A percentile compares a stretch with the other conserved stretches of the same genome.
These are phyloP conservation scores for Thielaviopsis populi DNA, from an alignment of 2,329 filamentous ascomycete genomes.

Conservation along the genomic window DNA sequence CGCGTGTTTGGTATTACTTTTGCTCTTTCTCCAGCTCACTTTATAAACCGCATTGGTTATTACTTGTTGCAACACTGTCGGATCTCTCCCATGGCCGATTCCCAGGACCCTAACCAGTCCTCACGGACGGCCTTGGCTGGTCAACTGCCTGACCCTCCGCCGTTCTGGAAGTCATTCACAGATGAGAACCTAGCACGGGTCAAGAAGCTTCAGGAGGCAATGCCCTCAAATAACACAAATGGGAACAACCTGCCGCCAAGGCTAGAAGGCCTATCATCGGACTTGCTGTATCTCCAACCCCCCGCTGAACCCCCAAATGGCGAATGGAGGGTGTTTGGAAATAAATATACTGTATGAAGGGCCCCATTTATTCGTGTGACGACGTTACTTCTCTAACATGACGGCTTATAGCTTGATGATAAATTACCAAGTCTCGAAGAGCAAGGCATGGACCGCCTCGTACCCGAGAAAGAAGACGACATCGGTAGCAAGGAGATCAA, in stretches of 20 bases:
- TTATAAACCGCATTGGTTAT: background rate
- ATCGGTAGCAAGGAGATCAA: constrained; percentile 33
- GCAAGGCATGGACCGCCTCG: constrained; percentile 54
- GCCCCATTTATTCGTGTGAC: constrained; percentile 4
- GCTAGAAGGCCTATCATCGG: constrained; percentile 42
- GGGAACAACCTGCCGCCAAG: background rate
- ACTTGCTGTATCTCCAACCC: constrained; percentile 65
- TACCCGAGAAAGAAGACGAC: constrained; percentile 26
- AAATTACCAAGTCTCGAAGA: constrained; percentile 52
- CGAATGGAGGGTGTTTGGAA: constrained; percentile 62
- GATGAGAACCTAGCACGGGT: constrained; percentile 51
- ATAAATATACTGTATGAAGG: constrained; percentile 39
- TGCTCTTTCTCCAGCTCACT: too few species aligned
- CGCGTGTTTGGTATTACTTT: too few species aligned
- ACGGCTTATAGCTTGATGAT: constrained; percentile 35
- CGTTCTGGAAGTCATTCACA: constrained; percentile 83
- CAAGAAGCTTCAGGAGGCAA: constrained; percentile 28
- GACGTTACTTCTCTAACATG: background rate
- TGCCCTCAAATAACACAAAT: background rate
- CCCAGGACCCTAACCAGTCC: constrained; percentile 30
- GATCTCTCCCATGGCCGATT: constrained; percentile 38
- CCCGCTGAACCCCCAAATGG: constrained; percentile 57
- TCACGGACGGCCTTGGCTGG: constrained; percentile 36
- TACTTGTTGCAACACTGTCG: background rate
- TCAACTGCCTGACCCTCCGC: constrained; percentile 72